Conservation (phyloP, 495 filamentous ascomycete genomes). For the Pseudevernia furfuracea region DNA sequence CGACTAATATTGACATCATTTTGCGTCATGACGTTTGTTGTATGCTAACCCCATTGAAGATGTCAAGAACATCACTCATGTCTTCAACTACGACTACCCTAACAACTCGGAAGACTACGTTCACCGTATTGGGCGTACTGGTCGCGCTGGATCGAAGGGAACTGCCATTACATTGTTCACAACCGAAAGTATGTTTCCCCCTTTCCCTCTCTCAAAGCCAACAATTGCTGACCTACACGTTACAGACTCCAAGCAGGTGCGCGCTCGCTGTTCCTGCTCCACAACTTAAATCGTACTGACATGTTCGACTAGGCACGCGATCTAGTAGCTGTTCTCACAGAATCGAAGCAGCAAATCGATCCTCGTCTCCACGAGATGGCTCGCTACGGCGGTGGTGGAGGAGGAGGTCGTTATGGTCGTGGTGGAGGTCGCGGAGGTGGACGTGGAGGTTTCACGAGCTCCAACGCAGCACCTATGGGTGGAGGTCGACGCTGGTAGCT, state of each 20-base stretch:
- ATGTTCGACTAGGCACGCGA: constrained; percentile 66
- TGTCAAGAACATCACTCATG: constrained; percentile 99
- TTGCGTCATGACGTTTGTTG: constrained; percentile 31
- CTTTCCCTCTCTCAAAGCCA: constrained; percentile 6
- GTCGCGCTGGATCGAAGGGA: constrained; percentile 82
- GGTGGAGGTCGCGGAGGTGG: constrained; percentile 60
- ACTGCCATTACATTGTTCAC: constrained; percentile 93
- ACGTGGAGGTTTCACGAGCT: constrained; percentile 52
- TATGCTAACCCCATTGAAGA: constrained; percentile 91
- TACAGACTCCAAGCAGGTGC: constrained; percentile 72
- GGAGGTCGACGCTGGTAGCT: constrained; percentile 55
- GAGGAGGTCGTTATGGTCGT: constrained; percentile 55
- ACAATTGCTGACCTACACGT: constrained; percentile 30
- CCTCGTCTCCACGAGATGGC: constrained; percentile 93
- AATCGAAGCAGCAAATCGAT: constrained; percentile 98
- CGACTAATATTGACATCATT: constrained; percentile 34
- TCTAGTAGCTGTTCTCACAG: constrained; percentile 80
- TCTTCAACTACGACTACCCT: constrained; percentile 99
- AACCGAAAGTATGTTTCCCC: constrained; percentile 77
- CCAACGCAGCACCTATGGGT: constrained; percentile 57
- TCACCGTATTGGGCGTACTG: constrained; percentile 91
- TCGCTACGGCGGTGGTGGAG: constrained; percentile 82
- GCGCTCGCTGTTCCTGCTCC: background rate
- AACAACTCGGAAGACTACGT: constrained; percentile 99
- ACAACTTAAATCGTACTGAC: background rate